phyloP scores from a whole-genome alignment of 192 early-diverging fungal genomes.

The Lobulomyces angularis region DNA sequence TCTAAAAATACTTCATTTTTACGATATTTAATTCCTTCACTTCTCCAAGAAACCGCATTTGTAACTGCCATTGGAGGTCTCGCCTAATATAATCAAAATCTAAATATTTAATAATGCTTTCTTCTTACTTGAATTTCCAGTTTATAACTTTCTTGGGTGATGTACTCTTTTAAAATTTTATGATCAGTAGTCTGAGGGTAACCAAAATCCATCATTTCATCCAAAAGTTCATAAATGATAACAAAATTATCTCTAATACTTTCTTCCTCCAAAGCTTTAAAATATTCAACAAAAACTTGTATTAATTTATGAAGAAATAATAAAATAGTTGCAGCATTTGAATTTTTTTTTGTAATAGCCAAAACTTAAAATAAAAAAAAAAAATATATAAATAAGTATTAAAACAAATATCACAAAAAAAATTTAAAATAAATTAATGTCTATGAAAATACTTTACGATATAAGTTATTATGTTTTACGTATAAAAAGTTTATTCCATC shows the following conservation, averaged over 20 bases:
- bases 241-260: constrained; percentile 41
- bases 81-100: too few relatives aligned
- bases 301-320: constrained; percentile 91
- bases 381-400: too few relatives aligned
- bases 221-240: constrained; percentile 39
- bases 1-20: constrained; percentile 99
- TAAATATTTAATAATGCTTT: too few relatives aligned
- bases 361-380: constrained; percentile 45
- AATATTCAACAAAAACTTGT: constrained; percentile 75
- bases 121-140: constrained; percentile 77
- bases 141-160: constrained; percentile 93
- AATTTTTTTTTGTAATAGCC: constrained; percentile 92
- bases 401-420: constrained; percentile 3
- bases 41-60: constrained; percentile 82
- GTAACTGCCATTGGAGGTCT: constrained; percentile 91
- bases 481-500: constrained; percentile 93
- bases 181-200: constrained; percentile 77
- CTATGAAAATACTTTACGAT: too few relatives aligned
- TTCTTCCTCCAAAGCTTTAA: constrained; percentile 65
- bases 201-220: constrained; percentile 52
- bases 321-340: constrained; percentile 90
- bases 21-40: constrained; percentile 86
- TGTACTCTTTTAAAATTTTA: constrained; percentile 58
- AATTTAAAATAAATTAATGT: too few relatives aligned
- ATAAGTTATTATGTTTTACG: constrained; percentile 90